These are phyloP conservation scores for Raddia guianensis DNA, from an alignment of 176 grass and related monocot species.

Conservation along the genomic window DNA sequence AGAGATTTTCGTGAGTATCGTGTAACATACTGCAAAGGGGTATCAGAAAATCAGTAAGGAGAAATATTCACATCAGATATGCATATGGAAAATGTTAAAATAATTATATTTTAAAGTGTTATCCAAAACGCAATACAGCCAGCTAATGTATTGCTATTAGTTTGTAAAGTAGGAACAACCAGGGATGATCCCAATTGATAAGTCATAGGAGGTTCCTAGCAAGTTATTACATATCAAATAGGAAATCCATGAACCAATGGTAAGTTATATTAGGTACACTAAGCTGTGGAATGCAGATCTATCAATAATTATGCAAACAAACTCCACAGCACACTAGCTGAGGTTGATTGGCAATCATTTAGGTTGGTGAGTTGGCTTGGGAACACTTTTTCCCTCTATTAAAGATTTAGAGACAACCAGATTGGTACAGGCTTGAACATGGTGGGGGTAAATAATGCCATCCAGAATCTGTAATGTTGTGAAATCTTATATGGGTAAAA, in stretches of 20 bases:
- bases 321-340: not conserved
- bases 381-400: not conserved
- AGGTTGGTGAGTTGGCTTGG: not conserved
- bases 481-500: not conserved
- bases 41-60: conserved; percentile 39
- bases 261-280: conserved; percentile 20
- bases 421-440: conserved; percentile 10
- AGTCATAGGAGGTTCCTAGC: conserved; percentile 19
- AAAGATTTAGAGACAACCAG: conserved; percentile 18
- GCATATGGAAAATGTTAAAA: not conserved
- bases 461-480: conserved; percentile 7
- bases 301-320: not conserved
- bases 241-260: not conserved
- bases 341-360: conserved; percentile 1
- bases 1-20: conserved; percentile 83
- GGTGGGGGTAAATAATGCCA: conserved; percentile 16
- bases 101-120: conserved; percentile 3
- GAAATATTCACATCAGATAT: not conserved
- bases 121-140: conserved; percentile 18
- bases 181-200: not conserved
- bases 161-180: conserved; percentile 15
- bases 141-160: conserved; percentile 5
- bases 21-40: conserved; percentile 78
- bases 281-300: conserved; percentile 12
- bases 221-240: not conserved